A percentile compares a stretch with the other conserved stretches of the same genome.
Conservation (phyloP, 495 filamentous ascomycete genomes). For the Baudoinia panamericana region DNA sequence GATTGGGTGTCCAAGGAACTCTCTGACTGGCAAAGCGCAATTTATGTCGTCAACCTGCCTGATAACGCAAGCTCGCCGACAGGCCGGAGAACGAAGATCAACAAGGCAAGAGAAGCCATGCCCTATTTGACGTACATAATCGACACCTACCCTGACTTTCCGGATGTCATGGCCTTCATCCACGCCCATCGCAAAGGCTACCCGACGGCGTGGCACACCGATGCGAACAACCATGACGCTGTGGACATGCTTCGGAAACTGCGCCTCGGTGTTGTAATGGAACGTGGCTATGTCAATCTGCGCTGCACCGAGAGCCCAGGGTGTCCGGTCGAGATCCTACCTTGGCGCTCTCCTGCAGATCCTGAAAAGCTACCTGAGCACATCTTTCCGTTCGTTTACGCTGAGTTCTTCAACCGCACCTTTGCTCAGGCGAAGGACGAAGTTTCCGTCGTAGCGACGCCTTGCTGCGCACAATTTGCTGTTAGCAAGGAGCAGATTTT, state of each 20-base stretch:
- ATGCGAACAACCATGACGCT: slow-evolving; percentile 21
- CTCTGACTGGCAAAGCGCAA: slow-evolving; percentile 12
- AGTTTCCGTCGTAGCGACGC: slow-evolving; percentile 38
- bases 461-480: slow-evolving; percentile 56
- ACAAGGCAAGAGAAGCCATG: slow-evolving; percentile 64
- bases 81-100: slow-evolving; percentile 11
- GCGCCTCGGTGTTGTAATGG: slow-evolving; percentile 28
- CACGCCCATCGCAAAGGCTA: slow-evolving; percentile 40
- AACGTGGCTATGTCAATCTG: slow-evolving; percentile 38
- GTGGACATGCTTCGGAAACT: slow-evolving; percentile 24
- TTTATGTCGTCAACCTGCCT: slow-evolving; percentile 15
- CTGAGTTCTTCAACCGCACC: slow-evolving; percentile 29
- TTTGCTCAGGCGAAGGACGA: slow-evolving; percentile 31
- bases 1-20: slow-evolving; percentile 10
- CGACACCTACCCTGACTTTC: slow-evolving; percentile 54
- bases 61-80: slow-evolving; percentile 8
- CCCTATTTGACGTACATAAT: slow-evolving; percentile 60
- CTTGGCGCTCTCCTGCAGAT: slow-evolving; percentile 28
- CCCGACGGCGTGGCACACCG: slow-evolving; percentile 52
- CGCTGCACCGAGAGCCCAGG: slow-evolving; percentile 38
- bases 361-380: slow-evolving; percentile 6
- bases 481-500: slow-evolving; percentile 30
- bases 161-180: slow-evolving; percentile 58
- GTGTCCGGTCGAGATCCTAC: slow-evolving; percentile 44
- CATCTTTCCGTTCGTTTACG: slow-evolving; percentile 37